Evolutionary conservation across 805 yeast genomes (phyloP).

Genomic region (Lipomyces lipofer): DNA sequence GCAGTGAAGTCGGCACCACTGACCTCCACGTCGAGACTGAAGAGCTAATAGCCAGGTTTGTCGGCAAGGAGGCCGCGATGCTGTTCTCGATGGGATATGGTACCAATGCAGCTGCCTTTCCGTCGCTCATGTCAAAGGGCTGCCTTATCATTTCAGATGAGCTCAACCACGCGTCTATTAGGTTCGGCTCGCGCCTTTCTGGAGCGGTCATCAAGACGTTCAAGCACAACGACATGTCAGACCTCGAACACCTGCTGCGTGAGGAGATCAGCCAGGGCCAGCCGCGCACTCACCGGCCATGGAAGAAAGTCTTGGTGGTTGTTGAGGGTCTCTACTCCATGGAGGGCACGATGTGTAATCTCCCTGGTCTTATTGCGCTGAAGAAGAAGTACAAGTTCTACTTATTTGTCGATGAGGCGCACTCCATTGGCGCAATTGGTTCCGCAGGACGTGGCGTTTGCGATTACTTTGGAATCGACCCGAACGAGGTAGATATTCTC

Average conservation of each 20-base stretch:
- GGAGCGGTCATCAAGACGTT: slow-evolving; percentile 72
- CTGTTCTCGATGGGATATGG: slow-evolving; percentile 94
- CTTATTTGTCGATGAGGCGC: slow-evolving; percentile 95
- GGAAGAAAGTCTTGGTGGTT: slow-evolving; percentile 75
- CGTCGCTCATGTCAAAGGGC: slow-evolving; percentile 78
- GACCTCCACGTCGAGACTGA: slow-evolving; percentile 77
- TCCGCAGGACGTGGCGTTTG: slow-evolving; percentile 92
- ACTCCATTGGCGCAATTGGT: slow-evolving; percentile 98
- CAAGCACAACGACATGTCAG: slow-evolving; percentile 85
- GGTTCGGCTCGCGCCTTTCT: slow-evolving; percentile 89
- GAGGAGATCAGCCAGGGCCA: slow-evolving; percentile 92
- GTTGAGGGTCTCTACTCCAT: slow-evolving; percentile 87
- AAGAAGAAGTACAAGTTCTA: slow-evolving; percentile 85
- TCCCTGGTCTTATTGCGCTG: slow-evolving; percentile 71
- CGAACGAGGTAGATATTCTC: slow-evolving; percentile 73
- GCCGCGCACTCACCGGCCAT: slow-evolving; percentile 92
- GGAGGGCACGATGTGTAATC: slow-evolving; percentile 88
- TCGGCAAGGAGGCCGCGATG: slow-evolving; percentile 87
- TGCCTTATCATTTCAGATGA: slow-evolving; percentile 93
- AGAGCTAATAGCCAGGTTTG: slow-evolving; percentile 71
- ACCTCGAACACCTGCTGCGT: slow-evolving; percentile 71
- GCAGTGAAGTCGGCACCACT: slow-evolving; percentile 71
- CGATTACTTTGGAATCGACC: slow-evolving; percentile 82
- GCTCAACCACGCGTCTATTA: slow-evolving; percentile 90
- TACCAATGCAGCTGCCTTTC: slow-evolving; percentile 86